A percentile compares a stretch with the other conserved stretches of the same genome.
These are phyloP conservation scores for Linum lewisii DNA, from an alignment of 345 rosid genomes.

Conservation along the genomic window DNA sequence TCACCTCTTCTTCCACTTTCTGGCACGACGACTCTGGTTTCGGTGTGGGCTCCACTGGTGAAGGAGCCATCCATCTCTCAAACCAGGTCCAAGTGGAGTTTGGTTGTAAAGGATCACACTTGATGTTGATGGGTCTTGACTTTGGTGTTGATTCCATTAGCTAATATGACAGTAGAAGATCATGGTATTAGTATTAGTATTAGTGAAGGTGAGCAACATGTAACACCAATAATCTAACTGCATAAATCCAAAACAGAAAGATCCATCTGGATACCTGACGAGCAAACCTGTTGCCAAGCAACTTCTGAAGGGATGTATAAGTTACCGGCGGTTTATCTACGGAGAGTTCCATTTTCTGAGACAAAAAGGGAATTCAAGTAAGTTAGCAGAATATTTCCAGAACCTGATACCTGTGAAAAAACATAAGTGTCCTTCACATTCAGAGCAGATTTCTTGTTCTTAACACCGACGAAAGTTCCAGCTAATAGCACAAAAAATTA, in stretches of 20 bases:
- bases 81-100: constrained; percentile 90
- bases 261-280: constrained; percentile 45
- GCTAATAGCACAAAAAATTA: no score
- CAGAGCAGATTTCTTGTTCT: not conserved
- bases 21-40: constrained; percentile 22
- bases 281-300: constrained; percentile 74
- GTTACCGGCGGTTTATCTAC: constrained; percentile 27
- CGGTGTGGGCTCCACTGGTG: constrained; percentile 34
- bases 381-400: not conserved
- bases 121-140: constrained; percentile 51
- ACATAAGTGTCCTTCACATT: no score
- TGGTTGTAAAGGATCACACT: constrained; percentile 72
- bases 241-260: constrained; percentile 9
- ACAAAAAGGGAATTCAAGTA: constrained; percentile 7
- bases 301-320: constrained; percentile 45
- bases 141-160: constrained; percentile 71
- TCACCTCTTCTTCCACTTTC: constrained; percentile 28
- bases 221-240: constrained; percentile 1
- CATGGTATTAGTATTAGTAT: constrained; percentile 5
- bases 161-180: constrained; percentile 28
- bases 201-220: not conserved
- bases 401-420: no score
- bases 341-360: constrained; percentile 37
- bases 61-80: constrained; percentile 88
- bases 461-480: not conserved